Evolutionary conservation across 441 rosid species (phyloP), one percentile per base, ranked within the genome.

Genomic region (Pelargonium hybrid): DNA sequence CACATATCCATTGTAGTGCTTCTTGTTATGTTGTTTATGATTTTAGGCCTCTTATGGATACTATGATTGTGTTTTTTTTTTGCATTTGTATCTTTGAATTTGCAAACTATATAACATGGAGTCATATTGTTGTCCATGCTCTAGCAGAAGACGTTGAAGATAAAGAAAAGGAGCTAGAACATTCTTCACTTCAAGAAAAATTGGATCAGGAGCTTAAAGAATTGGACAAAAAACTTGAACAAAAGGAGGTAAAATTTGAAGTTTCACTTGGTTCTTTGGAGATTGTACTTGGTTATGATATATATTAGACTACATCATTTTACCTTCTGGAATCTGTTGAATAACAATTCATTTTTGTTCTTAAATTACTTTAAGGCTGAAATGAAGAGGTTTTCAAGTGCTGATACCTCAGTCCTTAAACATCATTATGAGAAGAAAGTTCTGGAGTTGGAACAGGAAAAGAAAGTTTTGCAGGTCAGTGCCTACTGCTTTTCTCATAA

Each of bases 391-490:
- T 87, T 86, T 76, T 34, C 90, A 52, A 78, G 75, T 83, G 79
- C 59, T 74, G 98, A 93, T 69, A 86, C 92, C 75, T 90, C 96
- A 69, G 89, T 89, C 83, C 86, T 94, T 71, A 92, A 86, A 81
- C 94, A 89, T 82, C 99, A 94, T 78, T 94, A 87, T 66, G 99
- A 92, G 84, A 94, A 89, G 83, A 94, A 94, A 82, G 89, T 92
- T 61, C 82, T 80, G 8, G 98, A 94, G 62, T 78, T 92, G 82
- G 99, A 94, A 78, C 88, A 88, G 17, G 96, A 92, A 76, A 94
- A 94, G 79, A 87, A 76, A 67, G 70, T 80, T 71, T 71, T 94
- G 81, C 97, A 90, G 96, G 98, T 91, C 47, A 61, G 82, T 80
- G 54, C 67, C 47, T 41, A 41, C 47, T 41, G 47, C 47, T 37